phyloP scores from a whole-genome alignment of 2,329 filamentous ascomycete genomes.

The Neonectria coccinea region DNA sequence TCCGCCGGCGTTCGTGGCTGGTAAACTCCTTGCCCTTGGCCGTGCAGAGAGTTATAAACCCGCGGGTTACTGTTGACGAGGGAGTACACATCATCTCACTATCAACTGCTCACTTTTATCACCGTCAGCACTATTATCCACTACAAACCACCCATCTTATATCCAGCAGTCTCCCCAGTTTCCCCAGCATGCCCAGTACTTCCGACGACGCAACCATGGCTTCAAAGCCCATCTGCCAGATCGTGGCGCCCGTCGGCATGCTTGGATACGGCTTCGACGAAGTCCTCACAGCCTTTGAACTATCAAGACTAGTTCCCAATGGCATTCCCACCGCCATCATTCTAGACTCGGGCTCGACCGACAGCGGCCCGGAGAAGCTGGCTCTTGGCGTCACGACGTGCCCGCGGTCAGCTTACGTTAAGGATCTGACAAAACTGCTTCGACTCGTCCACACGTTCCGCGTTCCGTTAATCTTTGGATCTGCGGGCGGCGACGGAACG shows the following conservation, averaged over 20 bases:
- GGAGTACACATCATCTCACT: background rate
- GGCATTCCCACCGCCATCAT: conserved; percentile 50
- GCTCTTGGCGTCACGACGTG: conserved; percentile 56
- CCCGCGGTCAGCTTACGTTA: conserved; percentile 54
- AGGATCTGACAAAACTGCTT: conserved; percentile 57
- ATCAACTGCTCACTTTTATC: background rate
- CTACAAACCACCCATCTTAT: background rate
- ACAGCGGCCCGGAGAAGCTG: conserved; percentile 55
- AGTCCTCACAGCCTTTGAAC: conserved; percentile 40
- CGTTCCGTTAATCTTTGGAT: conserved; percentile 57
- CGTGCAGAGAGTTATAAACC: background rate
- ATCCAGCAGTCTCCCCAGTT: too few species aligned
- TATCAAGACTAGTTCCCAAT: conserved; percentile 44
- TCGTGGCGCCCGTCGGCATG: conserved; percentile 62
- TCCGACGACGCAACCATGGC: background rate
- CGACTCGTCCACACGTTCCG: conserved; percentile 48
- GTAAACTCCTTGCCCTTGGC: background rate
- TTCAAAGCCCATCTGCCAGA: conserved; percentile 49
- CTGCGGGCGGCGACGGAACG: conserved; percentile 61
- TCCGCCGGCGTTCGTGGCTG: background rate
- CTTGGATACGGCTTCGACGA: conserved; percentile 61
- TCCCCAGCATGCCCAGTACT: background rate
- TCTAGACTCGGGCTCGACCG: conserved; percentile 52
- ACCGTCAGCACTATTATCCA: background rate
- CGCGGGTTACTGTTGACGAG: background rate